phyloP scores from a whole-genome alignment of 139 green algal species.

The Chlorella ohadii region DNA sequence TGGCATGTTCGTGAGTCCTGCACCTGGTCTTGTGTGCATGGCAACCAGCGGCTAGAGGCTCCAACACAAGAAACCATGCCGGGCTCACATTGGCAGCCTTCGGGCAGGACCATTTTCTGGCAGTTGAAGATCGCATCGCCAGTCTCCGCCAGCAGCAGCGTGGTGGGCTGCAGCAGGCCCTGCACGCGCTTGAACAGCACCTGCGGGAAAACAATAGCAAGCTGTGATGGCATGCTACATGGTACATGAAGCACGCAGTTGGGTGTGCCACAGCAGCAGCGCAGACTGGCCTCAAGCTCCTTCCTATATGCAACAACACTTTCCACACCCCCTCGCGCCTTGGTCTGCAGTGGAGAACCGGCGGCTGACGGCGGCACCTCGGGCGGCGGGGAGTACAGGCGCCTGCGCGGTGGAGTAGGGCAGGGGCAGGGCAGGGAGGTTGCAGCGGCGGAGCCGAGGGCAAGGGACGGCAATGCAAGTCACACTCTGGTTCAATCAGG shows the following conservation, averaged over 20 bases:
- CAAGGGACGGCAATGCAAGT: too few species aligned
- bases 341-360: conserved; percentile 34
- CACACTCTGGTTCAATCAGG: too few species aligned
- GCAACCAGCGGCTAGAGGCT: too few species aligned
- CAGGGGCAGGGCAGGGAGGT: too few species aligned
- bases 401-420: background rate
- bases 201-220: too few species aligned
- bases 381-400: conserved; percentile 59
- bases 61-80: too few species aligned
- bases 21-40: too few species aligned
- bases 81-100: conserved; percentile 55
- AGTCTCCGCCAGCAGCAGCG: conserved; percentile 67
- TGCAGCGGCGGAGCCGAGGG: too few species aligned
- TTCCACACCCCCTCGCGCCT: conserved; percentile 2
- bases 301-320: background rate
- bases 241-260: too few species aligned
- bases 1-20: too few species aligned
- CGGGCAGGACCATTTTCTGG: conserved; percentile 78
- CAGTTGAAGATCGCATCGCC: conserved; percentile 88
- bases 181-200: conserved; percentile 78
- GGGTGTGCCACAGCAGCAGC: too few species aligned
- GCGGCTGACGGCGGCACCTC: conserved; percentile 8
- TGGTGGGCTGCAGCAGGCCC: conserved; percentile 57
- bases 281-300: background rate
- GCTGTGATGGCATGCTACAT: too few species aligned